phyloP scores from a whole-genome alignment of 495 filamentous ascomycete species.

The Clohesyomyces aquaticus region DNA sequence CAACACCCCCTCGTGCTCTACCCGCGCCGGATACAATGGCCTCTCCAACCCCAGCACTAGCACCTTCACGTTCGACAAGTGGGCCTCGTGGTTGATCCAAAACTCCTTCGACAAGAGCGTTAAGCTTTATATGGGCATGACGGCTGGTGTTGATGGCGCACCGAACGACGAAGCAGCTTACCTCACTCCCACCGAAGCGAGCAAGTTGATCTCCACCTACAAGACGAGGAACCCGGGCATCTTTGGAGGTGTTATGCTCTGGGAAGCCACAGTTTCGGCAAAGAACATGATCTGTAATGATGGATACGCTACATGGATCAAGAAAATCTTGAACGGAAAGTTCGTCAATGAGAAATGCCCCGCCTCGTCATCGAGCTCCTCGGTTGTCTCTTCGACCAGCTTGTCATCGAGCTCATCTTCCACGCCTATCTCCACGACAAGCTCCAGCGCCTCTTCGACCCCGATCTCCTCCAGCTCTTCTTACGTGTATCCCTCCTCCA shows the following conservation, averaged over 20 bases:
- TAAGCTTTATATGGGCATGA: constrained; percentile 52
- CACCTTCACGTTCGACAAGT: constrained; percentile 50
- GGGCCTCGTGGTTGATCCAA: constrained; percentile 42
- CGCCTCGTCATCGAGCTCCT: constrained; percentile 8
- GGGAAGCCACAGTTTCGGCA: constrained; percentile 65
- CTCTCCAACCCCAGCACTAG: constrained; percentile 31
- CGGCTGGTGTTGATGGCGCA: constrained; percentile 46
- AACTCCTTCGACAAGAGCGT: constrained; percentile 46
- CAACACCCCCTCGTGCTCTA: constrained; percentile 56
- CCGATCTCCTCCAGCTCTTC: no score
- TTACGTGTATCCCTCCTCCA: no score
- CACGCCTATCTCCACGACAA: no score
- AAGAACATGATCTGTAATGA: constrained; percentile 53
- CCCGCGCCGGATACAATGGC: constrained; percentile 49
- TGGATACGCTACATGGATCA: constrained; percentile 52
- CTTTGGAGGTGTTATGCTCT: constrained; percentile 75
- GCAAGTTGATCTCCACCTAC: constrained; percentile 55
- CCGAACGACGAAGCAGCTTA: constrained; percentile 47
- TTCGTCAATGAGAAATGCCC: constrained; percentile 1
- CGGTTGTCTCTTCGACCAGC: constrained; percentile 12
- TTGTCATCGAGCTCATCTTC: no score
- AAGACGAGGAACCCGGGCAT: constrained; percentile 53
- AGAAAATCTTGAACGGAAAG: constrained; percentile 48
- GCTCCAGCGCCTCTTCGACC: no score
- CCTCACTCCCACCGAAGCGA: constrained; percentile 54